Evolutionary conservation across 1,284 basidiomycete species (phyloP).

Genomic region (Apiotrichum siamense): DNA sequence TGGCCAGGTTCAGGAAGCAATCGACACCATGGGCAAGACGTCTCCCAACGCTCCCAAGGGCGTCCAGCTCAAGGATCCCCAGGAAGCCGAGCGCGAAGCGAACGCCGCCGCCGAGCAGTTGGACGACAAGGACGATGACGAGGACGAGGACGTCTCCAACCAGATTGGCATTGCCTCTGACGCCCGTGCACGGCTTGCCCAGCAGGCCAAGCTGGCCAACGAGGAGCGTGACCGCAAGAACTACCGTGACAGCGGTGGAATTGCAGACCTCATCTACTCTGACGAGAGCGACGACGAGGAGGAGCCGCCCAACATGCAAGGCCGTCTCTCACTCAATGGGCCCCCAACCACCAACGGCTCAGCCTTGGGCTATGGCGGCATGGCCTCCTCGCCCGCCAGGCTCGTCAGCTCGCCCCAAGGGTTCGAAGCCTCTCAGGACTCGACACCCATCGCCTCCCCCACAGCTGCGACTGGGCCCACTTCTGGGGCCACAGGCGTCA

Average conservation of each 20-base stretch:
- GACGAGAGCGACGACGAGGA: constrained; percentile 49
- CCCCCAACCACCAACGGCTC: not conserved
- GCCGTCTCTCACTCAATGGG: constrained; percentile 14
- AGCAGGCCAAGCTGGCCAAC: constrained; percentile 56
- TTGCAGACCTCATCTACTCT: constrained; percentile 42
- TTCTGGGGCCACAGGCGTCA: not conserved
- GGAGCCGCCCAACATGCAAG: constrained; percentile 2
- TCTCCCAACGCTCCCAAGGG: constrained; percentile 7
- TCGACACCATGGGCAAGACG: constrained; percentile 59
- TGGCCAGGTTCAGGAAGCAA: constrained; percentile 79
- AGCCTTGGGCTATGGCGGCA: not conserved
- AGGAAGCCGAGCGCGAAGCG: not conserved
- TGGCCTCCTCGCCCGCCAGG: not conserved
- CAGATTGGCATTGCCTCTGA: constrained; percentile 56
- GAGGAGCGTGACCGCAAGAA: constrained; percentile 52
- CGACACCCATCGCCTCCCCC: not conserved
- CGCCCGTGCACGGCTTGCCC: constrained; percentile 61
- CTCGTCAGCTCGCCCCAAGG: not conserved
- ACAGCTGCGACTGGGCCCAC: not conserved
- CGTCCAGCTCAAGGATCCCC: constrained; percentile 17
- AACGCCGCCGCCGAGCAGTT: not conserved
- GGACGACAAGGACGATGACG: constrained; percentile 50
- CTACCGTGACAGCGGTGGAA: constrained; percentile 38
- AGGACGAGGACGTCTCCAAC: constrained; percentile 51
- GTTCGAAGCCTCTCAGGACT: not conserved